Evolutionary conservation across 2,329 filamentous ascomycete genomes (phyloP), one percentile per base, ranked within the genome.

Genomic region (Sarocladiaceae sp.): DNA sequence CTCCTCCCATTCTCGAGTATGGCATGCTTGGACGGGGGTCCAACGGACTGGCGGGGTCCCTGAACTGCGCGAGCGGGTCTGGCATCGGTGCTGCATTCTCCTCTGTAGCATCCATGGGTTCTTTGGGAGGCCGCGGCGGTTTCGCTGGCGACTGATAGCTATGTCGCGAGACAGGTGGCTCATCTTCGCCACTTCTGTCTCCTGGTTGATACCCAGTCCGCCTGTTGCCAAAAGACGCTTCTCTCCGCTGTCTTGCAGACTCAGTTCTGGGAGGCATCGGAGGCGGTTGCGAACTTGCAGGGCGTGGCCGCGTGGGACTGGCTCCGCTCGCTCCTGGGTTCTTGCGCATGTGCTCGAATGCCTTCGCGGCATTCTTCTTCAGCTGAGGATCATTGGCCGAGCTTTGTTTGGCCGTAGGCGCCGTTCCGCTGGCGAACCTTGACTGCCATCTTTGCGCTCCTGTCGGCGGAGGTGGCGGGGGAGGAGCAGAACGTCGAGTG

Each of bases 1-100:
- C 82, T 29, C 82, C 80, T 12, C 78, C 73, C 28, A 77, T 72
- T 1, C 71, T 74, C 37, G 74, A 71, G 59, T 84, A 85, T 0
- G 81, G 80, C 5, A 77, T 79, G 57, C 78, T 79, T 52, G 80
- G 72, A n/a, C 80, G 73, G n/a, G 65, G 63, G 54, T 83, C 77
- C 37, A 68, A 53, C 39, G 68, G 69, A 1, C 64, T 64, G 4
- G 75, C 71, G 35, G 55, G 56, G 2, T 69, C 63, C 59, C 71
- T 70, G 53, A 80, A 79, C 49, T 73, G 68, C 20, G 69, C 72
- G 37, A 80, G 60, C 2, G 75, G 76, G 55, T 82, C 76, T n/a
- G 68, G 66, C 56, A 69, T 65, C 12, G 64, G 62, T 46, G 53
- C 35, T 8, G 58, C 58, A 35, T 62, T 61, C 20, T 52, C 25